Percentiles rank a stretch among this genome's conserved stretches.
Conservation (phyloP, 331 rosid genomes). For the Prunus yedoensis region DNA sequence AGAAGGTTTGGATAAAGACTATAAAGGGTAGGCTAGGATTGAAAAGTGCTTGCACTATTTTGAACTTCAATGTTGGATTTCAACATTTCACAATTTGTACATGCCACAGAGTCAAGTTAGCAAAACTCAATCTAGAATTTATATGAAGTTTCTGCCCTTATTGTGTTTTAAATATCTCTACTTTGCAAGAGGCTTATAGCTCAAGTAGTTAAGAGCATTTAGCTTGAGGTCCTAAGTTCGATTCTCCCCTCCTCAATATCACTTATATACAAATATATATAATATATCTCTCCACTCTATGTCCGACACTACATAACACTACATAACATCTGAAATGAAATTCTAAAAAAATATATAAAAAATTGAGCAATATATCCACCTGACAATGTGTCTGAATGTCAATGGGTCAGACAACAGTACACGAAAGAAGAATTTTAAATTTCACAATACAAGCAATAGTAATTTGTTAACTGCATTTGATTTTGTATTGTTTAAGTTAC, state of each 20-base stretch:
- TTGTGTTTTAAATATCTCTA: background rate
- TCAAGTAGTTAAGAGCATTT: too few species aligned
- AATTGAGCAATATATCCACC: background rate
- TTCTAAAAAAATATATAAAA: background rate
- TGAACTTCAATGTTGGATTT: background rate
- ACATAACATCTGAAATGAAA: background rate
- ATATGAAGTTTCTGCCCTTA: background rate
- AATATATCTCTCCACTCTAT: background rate
- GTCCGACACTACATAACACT: background rate
- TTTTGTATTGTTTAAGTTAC: background rate
- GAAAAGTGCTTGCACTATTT: background rate
- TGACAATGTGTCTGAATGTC: background rate
- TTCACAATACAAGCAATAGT: background rate
- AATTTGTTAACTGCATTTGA: constrained; percentile 6
- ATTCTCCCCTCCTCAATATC: too few species aligned
- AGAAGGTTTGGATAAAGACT: background rate
- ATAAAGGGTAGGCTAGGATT: background rate
- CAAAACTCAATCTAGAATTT: background rate
- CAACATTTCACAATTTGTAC: background rate
- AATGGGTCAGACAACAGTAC: background rate
- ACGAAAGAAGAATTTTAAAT: background rate
- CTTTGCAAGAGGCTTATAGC: too few species aligned
- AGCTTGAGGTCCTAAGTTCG: too few species aligned
- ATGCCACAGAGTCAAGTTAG: background rate
- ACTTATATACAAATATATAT: too few species aligned